Conservation (phyloP, 2,329 filamentous ascomycete genomes). For the Claviceps pazoutovae region DNA sequence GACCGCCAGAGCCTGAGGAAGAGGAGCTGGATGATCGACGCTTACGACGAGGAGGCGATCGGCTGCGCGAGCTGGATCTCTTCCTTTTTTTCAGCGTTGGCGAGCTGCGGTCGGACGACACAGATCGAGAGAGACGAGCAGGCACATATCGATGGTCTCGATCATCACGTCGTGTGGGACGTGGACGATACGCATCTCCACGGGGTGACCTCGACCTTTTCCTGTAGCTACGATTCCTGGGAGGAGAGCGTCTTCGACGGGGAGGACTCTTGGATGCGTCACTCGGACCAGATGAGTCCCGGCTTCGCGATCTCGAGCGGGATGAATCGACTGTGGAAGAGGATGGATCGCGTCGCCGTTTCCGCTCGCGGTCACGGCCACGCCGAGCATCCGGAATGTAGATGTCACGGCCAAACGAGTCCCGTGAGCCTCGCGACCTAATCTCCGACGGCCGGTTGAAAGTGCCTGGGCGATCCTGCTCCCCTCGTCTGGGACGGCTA, state of each 20-base stretch:
- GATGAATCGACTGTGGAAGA: conserved; percentile 19
- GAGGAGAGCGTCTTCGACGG: conserved; percentile 20
- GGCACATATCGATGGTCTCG: conserved; percentile 11
- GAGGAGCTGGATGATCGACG: conserved; percentile 23
- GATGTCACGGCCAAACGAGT: conserved; percentile 34
- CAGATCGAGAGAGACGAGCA: conserved; percentile 18
- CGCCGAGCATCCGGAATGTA: conserved; percentile 36
- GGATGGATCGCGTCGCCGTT: conserved; percentile 19
- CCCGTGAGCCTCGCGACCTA: conserved; percentile 28
- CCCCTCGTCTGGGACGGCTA: conserved; percentile 25
- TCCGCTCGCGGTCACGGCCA: conserved; percentile 24
- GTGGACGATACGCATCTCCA: conserved; percentile 14
- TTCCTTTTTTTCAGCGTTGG: conserved; percentile 36
- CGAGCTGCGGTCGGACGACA: conserved; percentile 25
- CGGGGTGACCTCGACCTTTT: conserved; percentile 27
- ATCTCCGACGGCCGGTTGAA: conserved; percentile 35
- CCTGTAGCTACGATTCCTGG: conserved; percentile 18
- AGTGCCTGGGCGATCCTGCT: conserved; percentile 28
- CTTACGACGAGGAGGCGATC: conserved; percentile 28
- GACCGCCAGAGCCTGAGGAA: conserved; percentile 29
- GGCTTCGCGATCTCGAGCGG: conserved; percentile 21
- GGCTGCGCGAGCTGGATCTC: conserved; percentile 33
- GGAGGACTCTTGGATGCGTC: conserved; percentile 20
- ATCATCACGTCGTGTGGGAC: conserved; percentile 11
- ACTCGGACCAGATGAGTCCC: conserved; percentile 17